Base-by-base conservation (phyloP, 2,329 filamentous ascomycete genomes). In the Trichoderma sp. region DNA sequence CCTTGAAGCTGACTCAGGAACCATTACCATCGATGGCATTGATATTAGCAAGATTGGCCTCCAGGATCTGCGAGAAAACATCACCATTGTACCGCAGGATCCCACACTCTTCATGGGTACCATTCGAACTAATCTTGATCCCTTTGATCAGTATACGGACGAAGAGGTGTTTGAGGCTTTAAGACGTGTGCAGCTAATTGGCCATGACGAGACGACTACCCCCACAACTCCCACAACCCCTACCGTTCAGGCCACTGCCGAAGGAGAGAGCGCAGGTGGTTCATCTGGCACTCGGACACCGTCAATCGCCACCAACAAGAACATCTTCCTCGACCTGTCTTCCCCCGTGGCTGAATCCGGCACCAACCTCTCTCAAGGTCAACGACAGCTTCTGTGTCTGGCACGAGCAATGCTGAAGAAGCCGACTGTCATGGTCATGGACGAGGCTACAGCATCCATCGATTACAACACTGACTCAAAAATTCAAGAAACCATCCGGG, bases 61-160 rank as follows among this genome's bases (percentile, higher is more conserved):
- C n/a, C 91, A 92, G 71, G 94, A 98, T 79, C 83, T 99, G 73
- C 91, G 95, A 66, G 91, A 97, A 80, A 90, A 92, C 56, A 96
- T 99, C 74, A 97, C 96, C 0, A 98, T 99, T 79, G 95, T 99
- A 67, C 95, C 95, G 32, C 95, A 99, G 81, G 95, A 99, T 76
- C 95, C 92, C 65, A 98, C 94, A 0, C 84, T 98, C 1, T 98
- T 98, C 80, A 94, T 90, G 15, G 94, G 94, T 71, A 97, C 94
- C 0, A 91, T 98, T 70, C 88, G 94, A 70, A 93, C 84, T 77
- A 99, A 99, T 76, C 85, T 99, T 25, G 95, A 99, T 77, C 95
- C 95, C 0, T 99, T 99, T 78, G 86, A 89, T 17, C 81, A 92
- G 42, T 97, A 97, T 79, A 93, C 90, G 0, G 93, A 99, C 74